These are phyloP conservation scores for Maudiozyma turicensis DNA, from an alignment of 805 yeast genomes.

Conservation along the genomic window DNA sequence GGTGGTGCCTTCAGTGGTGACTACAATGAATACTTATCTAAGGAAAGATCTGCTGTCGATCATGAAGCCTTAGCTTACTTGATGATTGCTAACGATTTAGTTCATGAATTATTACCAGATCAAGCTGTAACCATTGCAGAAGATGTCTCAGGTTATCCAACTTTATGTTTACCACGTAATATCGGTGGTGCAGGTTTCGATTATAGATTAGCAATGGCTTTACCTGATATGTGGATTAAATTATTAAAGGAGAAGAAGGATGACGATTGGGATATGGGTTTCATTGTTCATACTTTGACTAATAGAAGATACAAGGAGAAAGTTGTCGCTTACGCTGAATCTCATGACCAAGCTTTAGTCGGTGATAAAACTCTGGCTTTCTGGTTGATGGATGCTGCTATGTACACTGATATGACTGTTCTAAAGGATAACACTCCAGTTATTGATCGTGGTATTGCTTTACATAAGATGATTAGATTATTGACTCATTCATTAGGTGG, in stretches of 20 bases:
- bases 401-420: conserved; percentile 91
- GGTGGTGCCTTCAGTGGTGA: conserved; percentile 81
- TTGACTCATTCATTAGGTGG: conserved; percentile 90
- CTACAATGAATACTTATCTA: conserved; percentile 78
- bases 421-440: conserved; percentile 64
- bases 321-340: conserved; percentile 87
- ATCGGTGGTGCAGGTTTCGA: conserved; percentile 91
- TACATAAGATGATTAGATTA: conserved; percentile 85
- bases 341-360: conserved; percentile 95
- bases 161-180: conserved; percentile 64
- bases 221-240: conserved; percentile 99
- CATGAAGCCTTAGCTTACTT: conserved; percentile 78
- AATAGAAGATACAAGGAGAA: conserved; percentile 83
- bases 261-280: conserved; percentile 86
- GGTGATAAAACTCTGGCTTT: conserved; percentile 95
- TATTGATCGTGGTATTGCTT: conserved; percentile 80
- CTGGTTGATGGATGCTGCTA: conserved; percentile 97
- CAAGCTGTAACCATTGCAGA: conserved; percentile 79
- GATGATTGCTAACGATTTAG: conserved; percentile 81
- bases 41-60: conserved; percentile 62
- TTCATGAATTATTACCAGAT: conserved; percentile 43
- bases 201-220: conserved; percentile 90
- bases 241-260: conserved; percentile 72
- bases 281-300: conserved; percentile 69
- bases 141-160: conserved; percentile 97